Percentiles rank a stretch among this genome's conserved stretches.
Evolutionary conservation across 1,284 basidiomycete species (phyloP).

Genomic region (Ustilago tritici): DNA sequence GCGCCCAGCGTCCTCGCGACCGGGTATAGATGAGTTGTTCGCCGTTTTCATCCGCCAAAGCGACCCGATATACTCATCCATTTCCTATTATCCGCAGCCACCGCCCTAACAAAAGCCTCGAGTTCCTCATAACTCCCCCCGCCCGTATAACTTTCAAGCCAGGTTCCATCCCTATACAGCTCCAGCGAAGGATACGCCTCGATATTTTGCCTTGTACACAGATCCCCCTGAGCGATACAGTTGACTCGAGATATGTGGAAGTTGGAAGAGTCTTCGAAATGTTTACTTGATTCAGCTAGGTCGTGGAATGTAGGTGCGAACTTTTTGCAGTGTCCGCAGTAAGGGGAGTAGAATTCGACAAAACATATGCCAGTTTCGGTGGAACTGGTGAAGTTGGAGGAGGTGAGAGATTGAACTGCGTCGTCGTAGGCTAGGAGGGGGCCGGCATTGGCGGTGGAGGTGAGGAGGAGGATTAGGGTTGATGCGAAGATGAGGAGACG

Average conservation of each 20-base stretch:
- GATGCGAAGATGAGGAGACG: constrained; percentile 9
- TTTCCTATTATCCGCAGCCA: constrained; percentile 42
- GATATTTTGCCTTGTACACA: constrained; percentile 59
- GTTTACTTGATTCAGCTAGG: constrained; percentile 71
- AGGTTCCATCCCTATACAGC: constrained; percentile 55
- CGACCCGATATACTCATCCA: constrained; percentile 11
- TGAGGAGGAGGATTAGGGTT: constrained; percentile 9
- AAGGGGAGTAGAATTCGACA: constrained; percentile 73
- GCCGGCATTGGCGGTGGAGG: constrained; percentile 2
- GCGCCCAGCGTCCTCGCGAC: not conserved
- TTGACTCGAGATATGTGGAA: constrained; percentile 65
- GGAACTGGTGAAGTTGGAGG: constrained; percentile 34
- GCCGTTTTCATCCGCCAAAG: not conserved
- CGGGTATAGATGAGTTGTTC: not conserved
- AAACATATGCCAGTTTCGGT: constrained; percentile 47
- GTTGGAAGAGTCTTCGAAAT: constrained; percentile 52
- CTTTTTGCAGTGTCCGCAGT: constrained; percentile 79
- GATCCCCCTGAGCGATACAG: constrained; percentile 57
- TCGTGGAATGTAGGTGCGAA: constrained; percentile 87
- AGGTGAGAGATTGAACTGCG: constrained; percentile 22
- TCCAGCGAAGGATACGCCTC: constrained; percentile 47
- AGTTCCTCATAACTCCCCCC: constrained; percentile 34
- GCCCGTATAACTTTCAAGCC: constrained; percentile 40
- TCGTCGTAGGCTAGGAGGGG: constrained; percentile 34
- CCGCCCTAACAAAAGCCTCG: constrained; percentile 39